Evolutionary conservation across 2,329 filamentous ascomycete species (phyloP), one percentile per base, ranked within the genome.

Genomic region (Ceratocystiopsis brevicomis): DNA sequence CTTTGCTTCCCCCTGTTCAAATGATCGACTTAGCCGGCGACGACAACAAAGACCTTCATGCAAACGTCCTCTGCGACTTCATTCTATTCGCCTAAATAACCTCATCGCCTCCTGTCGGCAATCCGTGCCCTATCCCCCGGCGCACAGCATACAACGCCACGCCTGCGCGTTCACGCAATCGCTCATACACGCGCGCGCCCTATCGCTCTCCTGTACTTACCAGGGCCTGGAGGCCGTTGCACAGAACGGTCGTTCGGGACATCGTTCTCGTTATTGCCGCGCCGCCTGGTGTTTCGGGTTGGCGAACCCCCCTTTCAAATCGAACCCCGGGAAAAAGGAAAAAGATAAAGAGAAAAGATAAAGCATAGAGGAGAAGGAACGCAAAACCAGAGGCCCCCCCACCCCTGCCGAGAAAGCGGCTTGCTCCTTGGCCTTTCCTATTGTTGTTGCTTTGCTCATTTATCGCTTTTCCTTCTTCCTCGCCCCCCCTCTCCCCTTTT

Each of bases 231-330:
- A 42, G 41, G 41, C 36, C 42, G 45, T 47, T 45, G 43, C 44
- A 46, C 41, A 41, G 44, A 37, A 19, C 39, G 33, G 30, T 34
- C 38, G 36, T 38, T 44, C 43, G 41, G 45, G 39, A 43, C 38
- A 17, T 44, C 17, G 37, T 45, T 21, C 42, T 43, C 42, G 39
- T 42, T 44, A 45, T 49, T 45, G 43, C 44, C 40, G 47, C 44
- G 39, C 48, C 41, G 45, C 41, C 38, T 45, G 41, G 45, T 48
- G 47, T 50, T 49, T 50, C 49, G 49, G 47, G 45, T 49, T 50
- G 43, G 49, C 44, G 44, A 50, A 45, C 44, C 45, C 37, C 42
- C 38, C 44, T 18, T 38, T 15, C 16, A 37, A 41, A 40, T 40
- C 35, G 25, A 30, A 10, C 25, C 25, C 10, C 25, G 25, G 25